Conservation (phyloP, 768 basidiomycete genomes). For the Nidula microcarpa region DNA sequence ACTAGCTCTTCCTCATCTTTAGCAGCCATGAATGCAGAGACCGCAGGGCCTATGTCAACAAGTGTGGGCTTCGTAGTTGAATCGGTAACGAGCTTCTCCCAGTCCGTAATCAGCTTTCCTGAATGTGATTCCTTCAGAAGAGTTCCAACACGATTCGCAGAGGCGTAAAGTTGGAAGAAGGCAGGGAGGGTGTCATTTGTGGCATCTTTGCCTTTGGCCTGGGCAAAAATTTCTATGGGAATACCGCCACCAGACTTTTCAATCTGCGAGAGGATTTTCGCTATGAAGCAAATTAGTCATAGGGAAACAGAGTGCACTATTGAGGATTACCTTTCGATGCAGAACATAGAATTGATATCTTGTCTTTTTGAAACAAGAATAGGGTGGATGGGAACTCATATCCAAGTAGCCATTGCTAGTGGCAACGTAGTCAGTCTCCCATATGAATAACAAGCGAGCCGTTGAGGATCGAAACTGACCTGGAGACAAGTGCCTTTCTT, state of each 20-base stretch:
- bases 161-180: conserved; percentile 61
- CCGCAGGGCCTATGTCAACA: conserved; percentile 72
- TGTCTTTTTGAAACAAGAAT: conserved; percentile 76
- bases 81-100: conserved; percentile 63
- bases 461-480: conserved; percentile 39
- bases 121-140: conserved; percentile 80
- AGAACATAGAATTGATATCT: conserved; percentile 78
- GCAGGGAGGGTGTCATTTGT: conserved; percentile 71
- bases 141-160: conserved; percentile 63
- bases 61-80: conserved; percentile 63
- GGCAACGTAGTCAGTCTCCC: conserved; percentile 2
- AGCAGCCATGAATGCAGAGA: conserved; percentile 77
- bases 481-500: conserved; percentile 91
- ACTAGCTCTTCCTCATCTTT: conserved; percentile 94
- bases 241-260: conserved; percentile 51
- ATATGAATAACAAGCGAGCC: not conserved
- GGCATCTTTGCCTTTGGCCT: conserved; percentile 78
- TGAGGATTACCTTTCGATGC: conserved; percentile 74
- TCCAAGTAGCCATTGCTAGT: conserved; percentile 92
- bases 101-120: conserved; percentile 86
- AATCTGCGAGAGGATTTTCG: conserved; percentile 83
- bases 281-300: conserved; percentile 34
- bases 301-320: conserved; percentile 3
- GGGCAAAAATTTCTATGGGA: conserved; percentile 72
- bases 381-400: conserved; percentile 97